Conservation (phyloP, 495 filamentous ascomycete genomes). For the Poronia punctata region DNA sequence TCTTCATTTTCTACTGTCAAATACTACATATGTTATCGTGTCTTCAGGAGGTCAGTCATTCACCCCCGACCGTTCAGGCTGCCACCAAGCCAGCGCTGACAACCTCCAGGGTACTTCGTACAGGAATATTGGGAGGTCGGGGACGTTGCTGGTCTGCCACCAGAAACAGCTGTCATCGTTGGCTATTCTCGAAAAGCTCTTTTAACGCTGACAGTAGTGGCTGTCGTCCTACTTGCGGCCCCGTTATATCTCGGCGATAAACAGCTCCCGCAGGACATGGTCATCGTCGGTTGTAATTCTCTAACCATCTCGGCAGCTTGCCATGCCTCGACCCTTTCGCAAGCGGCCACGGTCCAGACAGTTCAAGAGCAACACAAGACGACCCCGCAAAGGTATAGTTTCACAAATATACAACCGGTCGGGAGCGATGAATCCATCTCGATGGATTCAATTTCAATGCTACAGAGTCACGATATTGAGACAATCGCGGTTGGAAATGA, state of each 20-base stretch:
- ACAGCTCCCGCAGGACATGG: not conserved
- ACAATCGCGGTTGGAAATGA: not conserved
- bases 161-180: too few relatives aligned
- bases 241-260: not conserved
- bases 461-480: not conserved
- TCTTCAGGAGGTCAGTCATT: slow-evolving; percentile 1
- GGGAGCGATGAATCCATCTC: too few relatives aligned
- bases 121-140: too few relatives aligned
- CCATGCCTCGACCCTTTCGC: not conserved
- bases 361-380: too few relatives aligned
- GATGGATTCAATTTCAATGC: not conserved
- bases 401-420: not conserved
- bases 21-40: slow-evolving; percentile 6
- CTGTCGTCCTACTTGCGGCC: too few relatives aligned
- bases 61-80: slow-evolving; percentile 13
- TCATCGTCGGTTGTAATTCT: not conserved
- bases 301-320: not conserved
- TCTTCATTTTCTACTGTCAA: slow-evolving; percentile 18
- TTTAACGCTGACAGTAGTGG: too few relatives aligned
- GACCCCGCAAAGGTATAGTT: too few relatives aligned
- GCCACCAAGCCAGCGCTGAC: too few relatives aligned
- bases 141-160: too few relatives aligned
- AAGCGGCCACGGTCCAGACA: not conserved
- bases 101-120: too few relatives aligned
- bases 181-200: too few relatives aligned